Evolutionary conservation across 352 stramenopile genomes (phyloP), one percentile per base, ranked within the genome.

Genomic region (Globisporangium sylvaticum): DNA sequence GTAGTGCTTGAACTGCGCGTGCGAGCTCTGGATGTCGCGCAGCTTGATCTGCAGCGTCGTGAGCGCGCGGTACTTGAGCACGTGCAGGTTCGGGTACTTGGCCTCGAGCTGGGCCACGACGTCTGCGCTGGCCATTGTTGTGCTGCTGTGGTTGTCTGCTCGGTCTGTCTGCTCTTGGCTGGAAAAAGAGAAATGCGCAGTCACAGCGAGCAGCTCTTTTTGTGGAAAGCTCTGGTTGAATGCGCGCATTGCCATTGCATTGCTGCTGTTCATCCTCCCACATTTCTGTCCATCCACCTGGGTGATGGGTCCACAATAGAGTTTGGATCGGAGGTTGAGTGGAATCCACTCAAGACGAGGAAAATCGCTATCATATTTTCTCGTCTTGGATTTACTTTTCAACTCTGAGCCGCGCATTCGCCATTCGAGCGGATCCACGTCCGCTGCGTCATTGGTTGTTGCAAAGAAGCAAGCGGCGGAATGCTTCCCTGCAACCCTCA

Each of bases 1-100:
- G 66, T 85, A 93, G 65, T 88, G 80, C 76, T 91, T 93, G 70
- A 93, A 93, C 61, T 91, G 72, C 39, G 77, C 84, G 34, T 88
- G 83, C 42, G 83, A 71, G 73, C 82, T 89, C 39, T 76, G 78
- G 64, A 82, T 67, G 65, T 93, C 83, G 62, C 84, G 84, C 69
- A 93, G 75, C 67, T 91, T 91, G 67, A 89, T 84, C 58, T 89
- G 76, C 62, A 93, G 77, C 65, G 82, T 71, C 46, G 71, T 72
- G 62, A 93, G 71, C 53, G 84, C 81, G 62, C 76, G 81, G 74
- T 89, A 85, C 68, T 77, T 76, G 56, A 93, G 75, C 62, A 93
- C 81, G 34, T 78, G 72, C 22, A 93, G 69, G 69, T 86, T 89
- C 52, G 71, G 60, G 70, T 90, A 90, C 75, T 81, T 80, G 52